These are phyloP conservation scores for Aspergillus pseudoviridinutans DNA, from an alignment of 2,329 filamentous ascomycete species.

Conservation along the genomic window DNA sequence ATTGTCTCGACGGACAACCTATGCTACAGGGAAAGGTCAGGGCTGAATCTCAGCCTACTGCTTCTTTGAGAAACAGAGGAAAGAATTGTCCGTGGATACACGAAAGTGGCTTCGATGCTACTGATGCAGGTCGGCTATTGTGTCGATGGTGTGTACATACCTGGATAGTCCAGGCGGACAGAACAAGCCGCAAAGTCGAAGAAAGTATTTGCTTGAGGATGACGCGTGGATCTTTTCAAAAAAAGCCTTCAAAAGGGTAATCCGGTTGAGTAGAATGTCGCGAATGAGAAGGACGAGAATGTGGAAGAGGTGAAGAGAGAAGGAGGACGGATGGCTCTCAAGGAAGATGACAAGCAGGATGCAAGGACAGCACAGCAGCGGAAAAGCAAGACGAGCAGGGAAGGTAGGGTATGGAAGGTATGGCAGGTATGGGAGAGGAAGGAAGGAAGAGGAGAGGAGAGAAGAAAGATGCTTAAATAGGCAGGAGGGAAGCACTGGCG, in stretches of 20 bases:
- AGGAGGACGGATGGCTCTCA: not conserved
- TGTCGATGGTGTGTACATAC: not conserved
- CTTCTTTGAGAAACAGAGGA: not conserved
- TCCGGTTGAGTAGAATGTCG: not conserved
- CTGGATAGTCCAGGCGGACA: not conserved
- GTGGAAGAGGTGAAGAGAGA: not conserved
- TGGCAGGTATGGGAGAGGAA: not conserved
- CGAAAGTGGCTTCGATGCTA: not conserved
- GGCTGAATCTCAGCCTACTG: not conserved
- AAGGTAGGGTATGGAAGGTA: not conserved
- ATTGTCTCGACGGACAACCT: not conserved
- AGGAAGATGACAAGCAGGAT: not conserved
- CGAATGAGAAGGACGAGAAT: not conserved
- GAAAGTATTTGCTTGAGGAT: not conserved
- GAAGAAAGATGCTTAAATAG: conserved; percentile 2
- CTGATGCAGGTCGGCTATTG: not conserved
- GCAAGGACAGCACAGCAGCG: not conserved
- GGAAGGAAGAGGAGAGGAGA: not conserved
- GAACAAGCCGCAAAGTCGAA: not conserved
- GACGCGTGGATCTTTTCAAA: not conserved
- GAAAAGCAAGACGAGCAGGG: not conserved
- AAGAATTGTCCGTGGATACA: not conserved
- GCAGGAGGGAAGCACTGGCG: conserved; percentile 4
- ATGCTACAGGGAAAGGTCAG: not conserved
- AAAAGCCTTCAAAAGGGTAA: not conserved